Conservation (phyloP, 768 basidiomycete species). For the Termitomyces sp. region DNA sequence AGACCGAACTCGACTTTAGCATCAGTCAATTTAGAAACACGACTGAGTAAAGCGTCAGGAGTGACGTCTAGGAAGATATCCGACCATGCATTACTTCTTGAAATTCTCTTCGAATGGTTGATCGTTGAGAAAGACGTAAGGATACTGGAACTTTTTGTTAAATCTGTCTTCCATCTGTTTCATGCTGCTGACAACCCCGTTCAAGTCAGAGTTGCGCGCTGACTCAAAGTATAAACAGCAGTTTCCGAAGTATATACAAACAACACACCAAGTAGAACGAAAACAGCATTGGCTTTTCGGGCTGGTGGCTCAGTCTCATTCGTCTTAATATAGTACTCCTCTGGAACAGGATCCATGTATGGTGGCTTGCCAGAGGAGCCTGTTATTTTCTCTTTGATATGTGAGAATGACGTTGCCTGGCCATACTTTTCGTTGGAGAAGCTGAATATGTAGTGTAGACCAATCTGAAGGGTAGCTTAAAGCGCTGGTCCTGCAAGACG, state of each 20-base stretch:
- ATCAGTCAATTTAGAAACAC: slow-evolving; percentile 53
- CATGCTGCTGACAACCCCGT: slow-evolving; percentile 57
- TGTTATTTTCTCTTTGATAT: slow-evolving; percentile 30
- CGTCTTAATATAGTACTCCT: slow-evolving; percentile 45
- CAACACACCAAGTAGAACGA: slow-evolving; percentile 63
- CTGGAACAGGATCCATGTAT: slow-evolving; percentile 53
- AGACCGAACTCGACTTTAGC: slow-evolving; percentile 65
- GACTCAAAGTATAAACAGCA: neutral
- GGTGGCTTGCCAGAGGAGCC: slow-evolving; percentile 30
- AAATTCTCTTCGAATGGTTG: slow-evolving; percentile 66
- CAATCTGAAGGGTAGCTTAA: slow-evolving; percentile 27
- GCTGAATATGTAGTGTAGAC: slow-evolving; percentile 59
- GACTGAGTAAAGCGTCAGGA: slow-evolving; percentile 27
- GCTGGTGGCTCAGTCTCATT: slow-evolving; percentile 31
- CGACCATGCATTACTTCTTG: slow-evolving; percentile 39
- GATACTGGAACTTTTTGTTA: slow-evolving; percentile 82
- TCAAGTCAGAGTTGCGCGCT: slow-evolving; percentile 59
- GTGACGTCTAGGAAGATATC: neutral
- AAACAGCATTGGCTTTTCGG: slow-evolving; percentile 76
- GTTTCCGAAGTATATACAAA: neutral
- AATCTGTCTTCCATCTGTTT: slow-evolving; percentile 85
- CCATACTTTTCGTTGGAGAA: slow-evolving; percentile 64
- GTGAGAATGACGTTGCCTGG: slow-evolving; percentile 47
- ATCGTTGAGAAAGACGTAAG: slow-evolving; percentile 87
- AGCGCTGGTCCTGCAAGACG: neutral